Conservation (phyloP, 768 basidiomycete species). For the Podaxis mareebaensis region DNA sequence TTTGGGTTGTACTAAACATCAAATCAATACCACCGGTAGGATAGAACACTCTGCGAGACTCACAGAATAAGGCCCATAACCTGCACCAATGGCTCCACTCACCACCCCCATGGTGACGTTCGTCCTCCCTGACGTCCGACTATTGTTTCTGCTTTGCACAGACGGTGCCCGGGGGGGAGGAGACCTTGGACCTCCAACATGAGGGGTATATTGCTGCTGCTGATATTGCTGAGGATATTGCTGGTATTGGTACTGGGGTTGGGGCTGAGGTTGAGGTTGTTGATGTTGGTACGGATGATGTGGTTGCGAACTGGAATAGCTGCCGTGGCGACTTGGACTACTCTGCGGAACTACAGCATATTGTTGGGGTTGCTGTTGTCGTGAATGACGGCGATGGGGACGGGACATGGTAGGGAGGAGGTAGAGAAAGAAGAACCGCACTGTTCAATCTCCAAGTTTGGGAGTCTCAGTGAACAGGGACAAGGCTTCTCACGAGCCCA, state of each 20-base stretch:
- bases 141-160: slow-evolving; percentile 9
- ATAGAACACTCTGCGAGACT: slow-evolving; percentile 24
- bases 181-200: slow-evolving; percentile 15
- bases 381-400: slow-evolving; percentile 37
- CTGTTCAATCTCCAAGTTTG: slow-evolving; percentile 20
- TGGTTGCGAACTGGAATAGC: slow-evolving; percentile 24
- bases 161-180: slow-evolving; percentile 14
- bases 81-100: slow-evolving; percentile 72
- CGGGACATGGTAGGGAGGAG: slow-evolving; percentile 35
- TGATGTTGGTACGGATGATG: slow-evolving; percentile 24
- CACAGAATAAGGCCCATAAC: slow-evolving; percentile 89
- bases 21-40: not conserved
- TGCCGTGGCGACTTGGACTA: slow-evolving; percentile 31
- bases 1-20: slow-evolving; percentile 57
- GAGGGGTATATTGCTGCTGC: slow-evolving; percentile 15
- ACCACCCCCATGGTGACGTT: slow-evolving; percentile 80
- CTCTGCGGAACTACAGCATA: slow-evolving; percentile 73
- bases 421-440: slow-evolving; percentile 15
- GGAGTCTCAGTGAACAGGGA: slow-evolving; percentile 19
- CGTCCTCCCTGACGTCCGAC: slow-evolving; percentile 40
- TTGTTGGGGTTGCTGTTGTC: slow-evolving; percentile 45
- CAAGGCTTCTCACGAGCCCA: slow-evolving; percentile 28
- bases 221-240: slow-evolving; percentile 8
- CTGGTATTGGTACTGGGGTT: slow-evolving; percentile 1
- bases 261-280: slow-evolving; percentile 28